Evolutionary conservation across 192 early-diverging fungal species (phyloP), one percentile per base, ranked within the genome.

Genomic region (Diversispora eburnea): DNA sequence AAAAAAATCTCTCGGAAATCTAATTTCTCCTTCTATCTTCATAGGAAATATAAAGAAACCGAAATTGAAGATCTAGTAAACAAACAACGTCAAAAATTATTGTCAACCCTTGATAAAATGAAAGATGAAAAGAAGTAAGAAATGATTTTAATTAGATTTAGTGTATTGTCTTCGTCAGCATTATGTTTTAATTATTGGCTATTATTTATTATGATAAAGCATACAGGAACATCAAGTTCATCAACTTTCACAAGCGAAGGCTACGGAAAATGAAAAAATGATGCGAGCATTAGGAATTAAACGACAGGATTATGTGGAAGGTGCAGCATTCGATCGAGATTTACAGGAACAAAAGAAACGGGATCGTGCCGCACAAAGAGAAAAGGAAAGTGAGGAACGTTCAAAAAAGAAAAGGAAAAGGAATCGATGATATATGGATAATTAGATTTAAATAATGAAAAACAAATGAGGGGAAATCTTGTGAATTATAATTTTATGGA

Each of bases 241-340:
- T 77, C 82, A 84, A 25, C 69, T 89, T 6, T 83, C 87, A 3
- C 88, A 90, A 60, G 89, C 89, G 12, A 97, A 95, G 74, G 75
- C 83, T 54, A 71, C 74, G 72, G 84, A 91, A 60, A 92, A 95
- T 76, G 79, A 78, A 41, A 80, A 81, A 75, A 73, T 93, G 75
- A 86, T 84, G 46, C 74, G 62, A 1, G 95, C 93, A 1, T 76
- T 97, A 59, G 85, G 89, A 12, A 91, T 97, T 45, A 51, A 79
- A 8, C 74, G 77, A 0, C 83, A 82, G 3, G 81, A 86, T 45
- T 84, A 90, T 81, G 84, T 87, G 0, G 89, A 93, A 67, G 93
- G 94, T 19, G 85, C 85, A 20, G 88, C 93, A 8, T 95, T 95
- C 82, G 86, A 93, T 75, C 75, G 81, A 54, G 91, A 92, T 20